A percentile compares a stretch with the other conserved stretches of the same genome.
Conservation (phyloP, 805 yeast genomes). For the Hanseniaspora thailandica region DNA sequence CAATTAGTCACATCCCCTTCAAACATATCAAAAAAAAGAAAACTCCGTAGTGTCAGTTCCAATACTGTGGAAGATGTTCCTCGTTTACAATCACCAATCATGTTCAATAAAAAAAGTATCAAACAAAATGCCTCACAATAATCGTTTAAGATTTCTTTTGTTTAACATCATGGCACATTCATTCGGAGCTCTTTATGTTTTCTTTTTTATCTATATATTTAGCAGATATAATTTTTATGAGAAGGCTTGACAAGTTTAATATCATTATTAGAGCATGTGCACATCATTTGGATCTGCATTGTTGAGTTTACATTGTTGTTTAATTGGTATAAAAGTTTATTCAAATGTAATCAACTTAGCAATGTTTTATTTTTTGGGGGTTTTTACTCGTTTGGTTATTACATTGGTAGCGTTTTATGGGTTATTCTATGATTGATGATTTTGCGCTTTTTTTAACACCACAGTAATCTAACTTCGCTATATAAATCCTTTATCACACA, state of each 20-base stretch:
- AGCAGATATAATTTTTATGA: too few relatives aligned
- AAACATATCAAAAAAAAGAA: neutral
- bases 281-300: too few relatives aligned
- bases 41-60: neutral
- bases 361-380: neutral
- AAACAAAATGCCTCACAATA: neutral
- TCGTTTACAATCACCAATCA: neutral
- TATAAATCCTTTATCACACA: neutral
- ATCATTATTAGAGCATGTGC: too few relatives aligned
- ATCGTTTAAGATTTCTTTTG: too few relatives aligned
- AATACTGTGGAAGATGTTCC: neutral
- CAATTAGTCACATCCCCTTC: neutral
- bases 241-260: too few relatives aligned
- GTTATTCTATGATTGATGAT: too few relatives aligned
- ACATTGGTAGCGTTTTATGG: too few relatives aligned
- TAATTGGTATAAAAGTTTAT: neutral
- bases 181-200: too few relatives aligned
- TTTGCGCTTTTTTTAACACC: neutral
- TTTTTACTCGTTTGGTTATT: too few relatives aligned
- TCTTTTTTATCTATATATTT: too few relatives aligned
- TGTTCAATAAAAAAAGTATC: neutral
- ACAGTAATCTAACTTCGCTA: neutral
- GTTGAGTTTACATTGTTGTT: neutral
- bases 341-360: neutral
- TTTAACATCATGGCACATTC: too few relatives aligned